Evolutionary conservation across 2,329 filamentous ascomycete species (phyloP).

Genomic region (Grosmannia huntii): DNA sequence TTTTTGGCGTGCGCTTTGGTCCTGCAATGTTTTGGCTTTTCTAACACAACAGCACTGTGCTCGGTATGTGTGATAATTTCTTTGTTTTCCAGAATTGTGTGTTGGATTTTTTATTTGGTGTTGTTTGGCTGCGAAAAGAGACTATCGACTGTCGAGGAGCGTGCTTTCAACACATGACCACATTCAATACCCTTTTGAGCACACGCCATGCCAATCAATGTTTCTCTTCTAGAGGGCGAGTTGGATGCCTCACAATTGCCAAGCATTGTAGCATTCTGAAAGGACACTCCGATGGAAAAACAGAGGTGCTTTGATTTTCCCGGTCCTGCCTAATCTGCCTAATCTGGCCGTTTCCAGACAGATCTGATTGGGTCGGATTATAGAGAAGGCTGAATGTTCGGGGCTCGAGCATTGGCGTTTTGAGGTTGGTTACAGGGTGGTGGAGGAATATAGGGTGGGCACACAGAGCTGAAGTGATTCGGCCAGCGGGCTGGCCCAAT

Average conservation of each 20-base stretch:
- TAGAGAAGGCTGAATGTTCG: not conserved
- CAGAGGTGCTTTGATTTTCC: not conserved
- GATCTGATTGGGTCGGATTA: not conserved
- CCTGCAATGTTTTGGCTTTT: not conserved
- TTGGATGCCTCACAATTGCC: not conserved
- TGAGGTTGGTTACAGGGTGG: not conserved
- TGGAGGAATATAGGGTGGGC: not conserved
- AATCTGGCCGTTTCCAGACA: not conserved
- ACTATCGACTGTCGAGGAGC: not conserved
- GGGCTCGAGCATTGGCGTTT: not conserved
- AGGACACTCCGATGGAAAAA: not conserved
- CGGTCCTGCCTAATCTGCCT: not conserved
- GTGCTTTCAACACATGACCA: not conserved
- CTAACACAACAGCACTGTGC: no score
- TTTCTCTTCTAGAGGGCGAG: not conserved
- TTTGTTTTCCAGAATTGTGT: no score
- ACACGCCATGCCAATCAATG: not conserved
- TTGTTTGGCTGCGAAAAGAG: not conserved
- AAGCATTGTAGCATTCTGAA: not conserved
- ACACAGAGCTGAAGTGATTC: not conserved
- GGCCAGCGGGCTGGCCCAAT: not conserved
- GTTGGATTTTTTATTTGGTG: not conserved
- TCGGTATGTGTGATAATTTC: no score
- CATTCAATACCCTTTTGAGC: not conserved
- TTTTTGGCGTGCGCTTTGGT: not conserved